Base-by-base conservation (phyloP, 495 filamentous ascomycete species). In the Penicillium bovifimosum region DNA sequence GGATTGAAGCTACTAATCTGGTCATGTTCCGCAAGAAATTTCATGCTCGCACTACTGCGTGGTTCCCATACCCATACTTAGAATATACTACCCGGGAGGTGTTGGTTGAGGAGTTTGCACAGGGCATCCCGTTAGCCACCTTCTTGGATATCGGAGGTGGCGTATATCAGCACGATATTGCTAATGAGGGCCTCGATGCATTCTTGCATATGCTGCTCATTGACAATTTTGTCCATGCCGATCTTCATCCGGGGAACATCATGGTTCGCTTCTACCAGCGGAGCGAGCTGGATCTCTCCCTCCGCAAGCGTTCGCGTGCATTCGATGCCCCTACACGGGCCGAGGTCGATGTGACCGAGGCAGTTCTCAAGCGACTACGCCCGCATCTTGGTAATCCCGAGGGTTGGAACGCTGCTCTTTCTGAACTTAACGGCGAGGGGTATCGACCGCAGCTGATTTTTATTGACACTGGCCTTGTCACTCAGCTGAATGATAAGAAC, bases 211-310 rank as follows among this genome's bases (percentile, higher is more conserved):
- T 99, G 95, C 77, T 99, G 3, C 78, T 99, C 10, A 86, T 99
- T 45, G 95, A 99, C 65, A 97, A 99, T 62, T 99, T 99, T 65
- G 83, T 96, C 46, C 95, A 99, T 60, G 93, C 95, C n/a, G 95
- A 99, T 68, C 75, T 99, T 9, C 95, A 99, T 60, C 95, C 95
- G 0, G 95, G 95, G 7, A 99, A 99, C 65, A 97, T 99, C 73
- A 97, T 99, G 92, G 95, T 99, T 41, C 90, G 95, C 52, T 99
- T 99, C 71, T 96, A 97, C 72, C 81, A 93, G 61, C 85, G 90
- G 0, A 83, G 82, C 29, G 76, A 84, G 49, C 79, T 95, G 5
- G 75, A 80, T 53, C 72, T 91, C 9, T 76, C 80, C 16, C 75
- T 80, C 33, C 73, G 76, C 60, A 77, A 77, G 45, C 67, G 76